Base-by-base conservation (phyloP, 164 flowering plant species). In the Chimonanthus salicifolius region DNA sequence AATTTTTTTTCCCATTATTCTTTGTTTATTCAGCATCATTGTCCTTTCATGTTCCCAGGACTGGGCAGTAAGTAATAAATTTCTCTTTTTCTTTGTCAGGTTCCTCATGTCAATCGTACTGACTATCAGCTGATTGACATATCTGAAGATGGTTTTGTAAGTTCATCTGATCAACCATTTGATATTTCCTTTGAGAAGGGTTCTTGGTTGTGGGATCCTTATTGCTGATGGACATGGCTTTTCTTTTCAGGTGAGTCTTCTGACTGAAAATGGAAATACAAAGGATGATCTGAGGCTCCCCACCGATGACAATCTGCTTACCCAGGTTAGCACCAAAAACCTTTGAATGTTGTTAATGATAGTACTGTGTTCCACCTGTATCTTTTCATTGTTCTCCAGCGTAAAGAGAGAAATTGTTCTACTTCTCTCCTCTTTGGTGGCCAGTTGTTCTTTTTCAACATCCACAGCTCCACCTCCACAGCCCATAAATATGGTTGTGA, bases 71-170 rank as follows among this genome's bases (percentile, higher is more conserved):
- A 66, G 46, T 33, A 7, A 33, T 18, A 16, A 48, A 67, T 62
- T 7, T 74, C 5, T 7, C 45, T 74, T 64, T 54, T n/a, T 60
- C 13, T 49, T 76, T 65, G 79, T 72, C 80, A 86, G 89, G 86
- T 83, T 75, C 90, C 90, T 48, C 85, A 87, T 74, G 90, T 87
- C 50, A 83, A 46, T 70, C 90, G 87, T 75, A 84, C 83, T 69
- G 89, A 85, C 69, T 87, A 82, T 67, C 91, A 88, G 83, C 84
- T 88, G 63, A 84, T 88, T 83, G 91, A 88, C 62, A 86, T 88
- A 9, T 80, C 87, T 67, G 89, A 87, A 72, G 90, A 87, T 85
- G 88, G 90, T 51, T 85, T 87, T 78, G 87, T 85, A 75, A 73
- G 84, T 78, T 47, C 20, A 3, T 62, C 47, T 66, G 8, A 33